Percentiles rank a stretch among this genome's conserved stretches.
phyloP scores from a whole-genome alignment of 176 grass and related monocot species.

The Phoenix dactylifera region DNA sequence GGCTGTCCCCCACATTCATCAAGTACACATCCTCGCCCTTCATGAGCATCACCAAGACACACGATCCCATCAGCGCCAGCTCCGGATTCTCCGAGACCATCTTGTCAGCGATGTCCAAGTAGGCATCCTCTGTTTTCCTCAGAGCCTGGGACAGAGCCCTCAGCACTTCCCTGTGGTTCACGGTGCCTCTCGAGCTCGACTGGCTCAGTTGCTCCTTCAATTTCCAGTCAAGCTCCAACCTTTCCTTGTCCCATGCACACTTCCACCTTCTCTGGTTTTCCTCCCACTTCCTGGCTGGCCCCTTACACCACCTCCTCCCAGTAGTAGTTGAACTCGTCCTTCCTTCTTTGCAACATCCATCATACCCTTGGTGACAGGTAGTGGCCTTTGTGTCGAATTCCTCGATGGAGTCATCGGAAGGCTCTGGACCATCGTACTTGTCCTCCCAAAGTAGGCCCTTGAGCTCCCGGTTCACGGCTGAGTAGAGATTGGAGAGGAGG shows the following conservation, averaged over 20 bases:
- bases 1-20: constrained; percentile 93
- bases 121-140: constrained; percentile 59
- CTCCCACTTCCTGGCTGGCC: no score
- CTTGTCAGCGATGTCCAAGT: constrained; percentile 72
- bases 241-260: neutral
- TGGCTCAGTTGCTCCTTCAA: constrained; percentile 25
- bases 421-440: constrained; percentile 1
- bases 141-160: constrained; percentile 69
- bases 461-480: constrained; percentile 68
- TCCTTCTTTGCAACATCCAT: neutral
- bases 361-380: neutral
- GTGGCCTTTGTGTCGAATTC: neutral
- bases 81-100: constrained; percentile 67
- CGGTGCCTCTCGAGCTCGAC: neutral
- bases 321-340: neutral
- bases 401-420: neutral
- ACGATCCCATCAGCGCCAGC: constrained; percentile 91
- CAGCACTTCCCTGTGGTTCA: constrained; percentile 50
- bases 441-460: constrained; percentile 55
- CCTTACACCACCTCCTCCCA: no score
- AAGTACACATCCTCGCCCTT: constrained; percentile 94
- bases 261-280: no score
- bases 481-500: constrained; percentile 83
- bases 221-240: neutral
- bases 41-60: constrained; percentile 73